Base-by-base conservation (phyloP, 768 basidiomycete genomes). In the Omphalotus guepiniiformis region DNA sequence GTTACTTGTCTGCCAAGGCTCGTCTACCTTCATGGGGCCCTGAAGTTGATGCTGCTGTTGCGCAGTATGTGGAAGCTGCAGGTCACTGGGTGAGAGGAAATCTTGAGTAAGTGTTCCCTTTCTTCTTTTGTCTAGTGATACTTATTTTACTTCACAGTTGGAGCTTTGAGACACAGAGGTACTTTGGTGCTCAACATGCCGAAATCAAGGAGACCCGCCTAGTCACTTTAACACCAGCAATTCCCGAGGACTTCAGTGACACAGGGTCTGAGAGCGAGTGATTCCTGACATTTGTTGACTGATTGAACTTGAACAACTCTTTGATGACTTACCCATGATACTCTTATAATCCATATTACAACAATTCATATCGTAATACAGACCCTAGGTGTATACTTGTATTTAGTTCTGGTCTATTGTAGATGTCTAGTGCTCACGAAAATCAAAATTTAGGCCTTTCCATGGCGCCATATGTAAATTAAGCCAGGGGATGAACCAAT, bases 161-260 rank as follows among this genome's bases (percentile, higher is more conserved):
- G 83, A 80, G 80, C 57, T 84, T 88, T 62, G 78, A 84, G 62
- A 80, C 78, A 25, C 74, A 76, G 54, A 72, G 82, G 28, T 85
- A 87, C 66, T 85, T 87, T 57, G 83, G 83, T 38, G 64, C 71
- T 51, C 64, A 70, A 35, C 75, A 78, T 52, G 56, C 69, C 29
- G 71, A 79, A 62, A 71, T 85, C 59, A 77, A 70, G 53, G 59
- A 66, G 58, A 75, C 74, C 49, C 66, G 69, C 52, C 61, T 78
- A 39, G 73, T 78, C 16, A 61, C 60, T 44, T 64, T 76, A 53
- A 65, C 71, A 39, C 60, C 55, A 51, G 69, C 68, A 53, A 54
- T 57, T 32, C 59, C 61, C 30, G 65, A 68, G 29, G 67, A 67
- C 44, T 46, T 58, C 39, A 41, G 27, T 34, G 47, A n/a, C 41